Base-by-base conservation (phyloP, 345 rosid species). In the Ceriops tagal region DNA sequence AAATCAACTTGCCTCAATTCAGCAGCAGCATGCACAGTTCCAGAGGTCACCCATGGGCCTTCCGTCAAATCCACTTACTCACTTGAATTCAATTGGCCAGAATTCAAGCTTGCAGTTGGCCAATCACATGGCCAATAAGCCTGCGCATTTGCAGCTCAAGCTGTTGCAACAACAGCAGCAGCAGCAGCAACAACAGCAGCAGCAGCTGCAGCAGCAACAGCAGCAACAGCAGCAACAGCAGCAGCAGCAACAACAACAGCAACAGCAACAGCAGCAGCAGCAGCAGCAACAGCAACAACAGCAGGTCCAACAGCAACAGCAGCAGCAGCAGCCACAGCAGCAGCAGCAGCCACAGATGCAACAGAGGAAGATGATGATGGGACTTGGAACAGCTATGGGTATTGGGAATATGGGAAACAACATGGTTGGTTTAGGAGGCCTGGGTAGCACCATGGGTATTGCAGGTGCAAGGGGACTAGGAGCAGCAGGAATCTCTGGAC, bases 381-480 rank as follows among this genome's bases (percentile, higher is more conserved):
- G 85, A 63, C 83, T 83, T 51, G 91, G 89, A 71, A 69, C 87
- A 52, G 81, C 83, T 60, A 81, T 82, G 74, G 76, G 83, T 11
- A 82, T 83, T 81, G 92, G 90, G 70, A 89, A 79, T 82, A 81
- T 93, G 77, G 86, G 84, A 57, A 77, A 76, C 75, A 83, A 70
- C 75, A 81, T 85, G 77, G 81, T 77, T 59, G 87, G 89, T 69
- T 84, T 91, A 62, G 96, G 96, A 61, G 77, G 85, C 71, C 72
- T 86, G 15, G 58, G 86, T 35, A 89, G 73, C 79, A 79, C 86
- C 39, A 74, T 90, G 83, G 82, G 83, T 53, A 83, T 90, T 71
- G 91, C 87, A 71, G 85, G 88, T 65, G 77, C 79, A 34, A 79
- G 93, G 80, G 96, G 96, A 62, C 79, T 87, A 39, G 96, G 86